Base-by-base conservation (phyloP, 805 yeast species). In the Candida peoriensis region DNA sequence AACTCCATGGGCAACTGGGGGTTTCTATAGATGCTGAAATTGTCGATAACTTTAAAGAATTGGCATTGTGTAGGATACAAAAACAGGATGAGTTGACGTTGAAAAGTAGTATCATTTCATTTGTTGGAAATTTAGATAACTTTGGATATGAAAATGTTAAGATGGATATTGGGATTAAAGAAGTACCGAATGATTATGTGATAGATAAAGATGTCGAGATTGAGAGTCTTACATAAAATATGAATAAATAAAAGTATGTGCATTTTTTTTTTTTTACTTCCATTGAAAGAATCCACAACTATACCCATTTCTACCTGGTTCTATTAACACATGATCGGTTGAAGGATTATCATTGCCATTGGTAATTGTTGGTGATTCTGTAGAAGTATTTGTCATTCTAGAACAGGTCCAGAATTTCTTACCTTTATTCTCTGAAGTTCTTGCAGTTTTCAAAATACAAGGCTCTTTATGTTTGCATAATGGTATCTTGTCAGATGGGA, bases 281-380 rank as follows among this genome's bases (percentile, higher is more conserved):
- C 81, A 74, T 52, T 74, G 65, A 50, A 75, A 75, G 45, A 54
- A 73, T 2, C 71, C 74, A 52, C 81, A 75, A n/a, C 64, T 65
- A 32, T 53, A 60, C 10, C 58, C 61, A 8, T 39, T 21, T 31
- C 57, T 50, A 13, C 48, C 48, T 8, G 39, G 41, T 15, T 20
- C 4, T 9, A 13, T 15, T 8, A 16, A 7, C 3, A 25, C 16
- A 10, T 25, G 9, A 4, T 19, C 28, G 4, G 20, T 13, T 12
- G 26, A 23, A n/a, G n/a, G n/a, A n/a, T n/a, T n/a, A n/a, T n/a
- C n/a, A n/a, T n/a, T n/a, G n/a, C n/a, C n/a, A 12, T 23, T 22
- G 22, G 40, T 12, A n/a, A 35, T 24, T 20, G 37, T 36, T 15
- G 65, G 65, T 43, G 53, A 46, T 2, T 64, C 60, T n/a, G n/a